These are phyloP conservation scores for Apodospora peruviana DNA, from an alignment of 495 filamentous ascomycete genomes.

Conservation along the genomic window DNA sequence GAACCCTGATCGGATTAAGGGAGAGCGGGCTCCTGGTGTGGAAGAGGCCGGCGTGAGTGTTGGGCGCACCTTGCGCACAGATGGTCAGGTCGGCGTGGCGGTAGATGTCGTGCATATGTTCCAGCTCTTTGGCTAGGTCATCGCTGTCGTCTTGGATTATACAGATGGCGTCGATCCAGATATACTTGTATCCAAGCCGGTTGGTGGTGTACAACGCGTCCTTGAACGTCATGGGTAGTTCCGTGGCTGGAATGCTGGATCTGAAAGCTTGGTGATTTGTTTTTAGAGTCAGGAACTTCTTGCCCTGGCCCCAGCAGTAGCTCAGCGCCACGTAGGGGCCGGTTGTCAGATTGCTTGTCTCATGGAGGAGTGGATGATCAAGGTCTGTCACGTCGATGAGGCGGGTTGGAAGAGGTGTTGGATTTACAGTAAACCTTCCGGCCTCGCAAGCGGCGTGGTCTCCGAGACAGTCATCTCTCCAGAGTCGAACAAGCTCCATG, in stretches of 20 bases:
- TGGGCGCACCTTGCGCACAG: conserved; percentile 6
- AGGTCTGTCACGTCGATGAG: conserved; percentile 9
- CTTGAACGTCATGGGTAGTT: conserved; percentile 17
- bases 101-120: conserved; percentile 15
- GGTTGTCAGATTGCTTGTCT: not conserved
- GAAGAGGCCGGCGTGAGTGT: conserved; percentile 10
- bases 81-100: conserved; percentile 13
- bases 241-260: not conserved
- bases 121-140: conserved; percentile 9
- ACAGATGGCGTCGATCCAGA: not conserved
- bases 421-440: not conserved
- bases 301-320: conserved; percentile 15
- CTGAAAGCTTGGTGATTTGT: conserved; percentile 1
- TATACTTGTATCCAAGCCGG: not conserved
- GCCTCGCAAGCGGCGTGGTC: conserved; percentile 4
- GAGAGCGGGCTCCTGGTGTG: not conserved
- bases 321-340: conserved; percentile 12
- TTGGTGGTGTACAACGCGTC: not conserved
- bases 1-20: conserved; percentile 1
- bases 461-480: conserved; percentile 9
- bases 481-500: conserved; percentile 7
- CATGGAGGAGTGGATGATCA: conserved; percentile 1
- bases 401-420: conserved; percentile 5
- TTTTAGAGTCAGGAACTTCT: conserved; percentile 4
- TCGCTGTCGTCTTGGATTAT: conserved; percentile 2